Base-by-base conservation (phyloP, 768 basidiomycete species). In the Flagelloscypha sp. region DNA sequence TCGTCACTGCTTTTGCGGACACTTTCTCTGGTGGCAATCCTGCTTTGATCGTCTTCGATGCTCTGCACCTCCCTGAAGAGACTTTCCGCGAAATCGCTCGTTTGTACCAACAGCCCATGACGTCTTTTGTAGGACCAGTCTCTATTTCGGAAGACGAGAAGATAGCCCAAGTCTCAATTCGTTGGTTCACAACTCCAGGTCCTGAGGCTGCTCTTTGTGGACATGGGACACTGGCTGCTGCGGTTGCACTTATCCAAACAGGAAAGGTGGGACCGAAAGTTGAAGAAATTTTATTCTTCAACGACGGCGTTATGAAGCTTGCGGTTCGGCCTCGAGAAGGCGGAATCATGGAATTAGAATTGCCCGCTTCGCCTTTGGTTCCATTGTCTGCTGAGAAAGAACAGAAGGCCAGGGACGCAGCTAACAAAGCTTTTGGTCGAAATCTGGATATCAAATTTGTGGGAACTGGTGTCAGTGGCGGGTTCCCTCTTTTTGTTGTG, bases 91-190 rank as follows among this genome's bases (percentile, higher is more conserved):
- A 51, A 12, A 57, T 70, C 16, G 56, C 69, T 2, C 49, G 46
- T 33, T 69, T 67, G 37, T 53, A 75, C 20, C 64, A 65, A 37
- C 70, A 72, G 37, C 70, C 70, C 7, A 61, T 70, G 33, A 50
- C 53, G 2, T 41, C 54, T 2, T 60, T 66, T 38, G 42, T 71
- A 8, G 52, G 54, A 6, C 48, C 56, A 9, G 18, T 46, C 47
- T 13, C 44, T 45, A 6, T 41, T 47, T 9, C 46, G 8, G 41
- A 48, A 4, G 48, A 56, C n/a, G 45, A 43, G 0, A 45, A 48
- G 25, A 44, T 55, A 5, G 53, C 51, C 1, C 47, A 52, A 7
- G 63, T 60, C 37, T 39, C 48, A 13, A 55, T 72, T 22, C 61
- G 65, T 29, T 71, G 55, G 51, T 59, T 67, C 41, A 46, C 55